A percentile compares a stretch with the other conserved stretches of the same genome.
Evolutionary conservation across 306 rosid species (phyloP).

Genomic region (Cucurbita pepo): DNA sequence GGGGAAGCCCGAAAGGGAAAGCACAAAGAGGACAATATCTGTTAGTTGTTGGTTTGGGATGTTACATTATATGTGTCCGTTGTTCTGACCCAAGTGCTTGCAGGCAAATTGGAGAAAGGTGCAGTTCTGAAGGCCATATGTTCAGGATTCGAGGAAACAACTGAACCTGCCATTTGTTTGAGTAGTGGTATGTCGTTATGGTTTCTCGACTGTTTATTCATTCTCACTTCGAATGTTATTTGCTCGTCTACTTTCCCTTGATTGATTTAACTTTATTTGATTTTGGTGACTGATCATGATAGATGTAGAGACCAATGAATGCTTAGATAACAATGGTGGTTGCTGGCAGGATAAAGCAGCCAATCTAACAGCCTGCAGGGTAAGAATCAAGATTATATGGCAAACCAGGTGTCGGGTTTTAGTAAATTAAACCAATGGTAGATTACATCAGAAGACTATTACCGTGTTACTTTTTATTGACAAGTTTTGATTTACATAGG

Average conservation of each 20-base stretch:
- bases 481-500: slow-evolving; percentile 32
- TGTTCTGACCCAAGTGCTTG: slow-evolving; percentile 10
- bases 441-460: background rate
- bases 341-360: slow-evolving; percentile 84
- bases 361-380: slow-evolving; percentile 95
- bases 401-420: background rate
- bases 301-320: slow-evolving; percentile 97
- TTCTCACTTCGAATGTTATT: background rate
- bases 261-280: slow-evolving; percentile 4
- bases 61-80: background rate
- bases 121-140: slow-evolving; percentile 95
- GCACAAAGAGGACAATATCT: no score
- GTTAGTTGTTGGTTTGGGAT: no score
- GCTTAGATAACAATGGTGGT: slow-evolving; percentile 87
- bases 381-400: slow-evolving; percentile 14
- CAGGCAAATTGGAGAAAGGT: slow-evolving; percentile 93
- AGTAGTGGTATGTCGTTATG: slow-evolving; percentile 52
- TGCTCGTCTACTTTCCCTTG: slow-evolving; percentile 2
- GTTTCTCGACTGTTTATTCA: background rate
- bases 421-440: background rate
- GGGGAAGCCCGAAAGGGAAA: no score
- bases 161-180: slow-evolving; percentile 96
- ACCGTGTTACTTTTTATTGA: background rate
- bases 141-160: slow-evolving; percentile 96
- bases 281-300: slow-evolving; percentile 10